Conservation (phyloP, 2,329 filamentous ascomycete genomes). For the Malbranchea zuffiana region DNA sequence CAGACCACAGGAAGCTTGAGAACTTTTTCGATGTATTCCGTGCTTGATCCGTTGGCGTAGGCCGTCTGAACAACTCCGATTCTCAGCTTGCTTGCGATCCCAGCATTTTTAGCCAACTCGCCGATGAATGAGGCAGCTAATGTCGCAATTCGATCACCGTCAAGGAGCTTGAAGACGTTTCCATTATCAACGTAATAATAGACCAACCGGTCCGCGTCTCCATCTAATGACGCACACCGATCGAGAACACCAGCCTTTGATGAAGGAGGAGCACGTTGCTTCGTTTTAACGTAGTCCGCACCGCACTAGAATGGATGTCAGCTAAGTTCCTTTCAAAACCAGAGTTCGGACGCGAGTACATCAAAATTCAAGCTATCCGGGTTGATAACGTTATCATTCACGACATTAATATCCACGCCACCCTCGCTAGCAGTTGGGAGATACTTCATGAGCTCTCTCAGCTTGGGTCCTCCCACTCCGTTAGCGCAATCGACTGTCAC, state of each 20-base stretch:
- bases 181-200: constrained; percentile 86
- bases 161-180: constrained; percentile 78
- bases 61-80: constrained; percentile 95
- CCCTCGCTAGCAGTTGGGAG: constrained; percentile 57
- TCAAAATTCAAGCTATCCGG: constrained; percentile 83
- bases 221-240: constrained; percentile 83
- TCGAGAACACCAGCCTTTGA: constrained; percentile 66
- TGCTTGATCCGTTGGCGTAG: constrained; percentile 93
- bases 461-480: constrained; percentile 86
- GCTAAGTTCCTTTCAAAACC: constrained; percentile 14
- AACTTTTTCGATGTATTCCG: constrained; percentile 79
- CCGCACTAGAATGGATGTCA: constrained; percentile 52
- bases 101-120: constrained; percentile 70
- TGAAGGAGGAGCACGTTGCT: constrained; percentile 75
- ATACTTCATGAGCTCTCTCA: constrained; percentile 74
- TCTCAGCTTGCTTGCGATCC: constrained; percentile 66
- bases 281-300: constrained; percentile 95
- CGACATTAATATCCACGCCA: constrained; percentile 67
- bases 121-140: constrained; percentile 88
- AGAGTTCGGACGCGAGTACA: constrained; percentile 37
- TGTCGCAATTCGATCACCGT: constrained; percentile 93
- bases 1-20: constrained; percentile 82
- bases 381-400: constrained; percentile 87
- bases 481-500: constrained; percentile 93
- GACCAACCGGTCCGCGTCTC: constrained; percentile 88